Conservation (phyloP, 371 early-diverging fungal genomes). For the Mucor velutinosus region DNA sequence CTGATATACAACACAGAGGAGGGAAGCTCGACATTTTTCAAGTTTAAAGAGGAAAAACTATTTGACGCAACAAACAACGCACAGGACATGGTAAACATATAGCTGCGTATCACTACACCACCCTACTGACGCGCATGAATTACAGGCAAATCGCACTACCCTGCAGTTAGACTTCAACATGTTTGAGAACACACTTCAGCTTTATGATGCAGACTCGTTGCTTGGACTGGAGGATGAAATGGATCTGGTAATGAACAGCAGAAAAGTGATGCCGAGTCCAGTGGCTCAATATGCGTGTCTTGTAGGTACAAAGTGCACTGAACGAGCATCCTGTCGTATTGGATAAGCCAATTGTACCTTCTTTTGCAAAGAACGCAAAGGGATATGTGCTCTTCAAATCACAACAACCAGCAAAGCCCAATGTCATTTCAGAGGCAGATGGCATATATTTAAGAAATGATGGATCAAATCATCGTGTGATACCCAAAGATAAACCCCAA, state of each 20-base stretch:
- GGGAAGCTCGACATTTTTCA: conserved; percentile 41
- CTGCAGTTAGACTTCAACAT: conserved; percentile 40
- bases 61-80: conserved; percentile 21
- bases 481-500: neutral
- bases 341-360: conserved; percentile 46
- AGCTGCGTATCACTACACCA: neutral
- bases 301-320: conserved; percentile 29
- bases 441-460: conserved; percentile 48
- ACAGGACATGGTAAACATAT: neutral
- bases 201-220: conserved; percentile 20
- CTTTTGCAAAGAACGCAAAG: conserved; percentile 39
- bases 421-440: conserved; percentile 20
- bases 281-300: neutral
- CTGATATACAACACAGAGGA: conserved; percentile 21
- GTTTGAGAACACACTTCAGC: conserved; percentile 26
- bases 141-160: conserved; percentile 26
- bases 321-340: conserved; percentile 25
- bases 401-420: conserved; percentile 17
- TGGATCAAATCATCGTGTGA: conserved; percentile 27
- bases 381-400: conserved; percentile 44
- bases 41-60: conserved; percentile 47
- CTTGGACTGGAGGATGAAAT: conserved; percentile 33
- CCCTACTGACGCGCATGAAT: neutral
- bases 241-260: conserved; percentile 16
- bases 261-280: neutral